These are phyloP conservation scores for Fusarium sp. DNA, from an alignment of 2,329 filamentous ascomycete species.

Conservation along the genomic window DNA sequence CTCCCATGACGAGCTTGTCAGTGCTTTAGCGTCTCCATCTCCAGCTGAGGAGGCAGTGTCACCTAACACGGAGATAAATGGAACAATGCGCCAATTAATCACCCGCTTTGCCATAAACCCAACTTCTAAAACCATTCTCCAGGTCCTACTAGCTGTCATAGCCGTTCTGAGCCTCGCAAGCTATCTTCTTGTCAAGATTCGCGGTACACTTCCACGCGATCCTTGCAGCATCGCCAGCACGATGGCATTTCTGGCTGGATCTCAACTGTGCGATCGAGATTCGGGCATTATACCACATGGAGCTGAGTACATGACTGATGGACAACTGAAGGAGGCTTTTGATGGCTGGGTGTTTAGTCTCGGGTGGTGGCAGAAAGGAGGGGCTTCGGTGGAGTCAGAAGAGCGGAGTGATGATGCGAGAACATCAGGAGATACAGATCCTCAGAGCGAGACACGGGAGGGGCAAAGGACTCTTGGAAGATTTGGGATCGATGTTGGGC, in stretches of 20 bases:
- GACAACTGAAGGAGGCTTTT: background rate
- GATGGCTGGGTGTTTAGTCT: background rate
- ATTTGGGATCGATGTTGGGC: background rate
- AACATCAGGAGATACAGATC: background rate
- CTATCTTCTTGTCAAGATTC: background rate
- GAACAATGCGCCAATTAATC: background rate
- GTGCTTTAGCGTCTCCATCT: background rate
- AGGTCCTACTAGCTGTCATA: background rate
- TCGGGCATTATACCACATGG: rapidly evolving
- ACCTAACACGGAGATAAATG: background rate
- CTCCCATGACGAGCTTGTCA: background rate
- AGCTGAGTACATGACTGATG: background rate
- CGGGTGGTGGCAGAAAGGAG: background rate
- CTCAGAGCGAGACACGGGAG: rapidly evolving
- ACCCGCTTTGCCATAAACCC: background rate
- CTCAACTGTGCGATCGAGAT: background rate
- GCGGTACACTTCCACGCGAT: background rate
- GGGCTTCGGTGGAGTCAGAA: background rate
- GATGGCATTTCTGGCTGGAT: background rate
- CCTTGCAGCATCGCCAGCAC: background rate
- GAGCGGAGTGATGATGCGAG: background rate
- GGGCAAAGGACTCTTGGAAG: rapidly evolving
- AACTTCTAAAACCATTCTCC: background rate
- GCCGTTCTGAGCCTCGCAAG: rapidly evolving
- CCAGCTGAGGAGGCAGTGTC: background rate